A percentile compares a stretch with the other conserved stretches of the same genome.
Evolutionary conservation across 345 rosid genomes (phyloP).

Genomic region (Acer saccharum): DNA sequence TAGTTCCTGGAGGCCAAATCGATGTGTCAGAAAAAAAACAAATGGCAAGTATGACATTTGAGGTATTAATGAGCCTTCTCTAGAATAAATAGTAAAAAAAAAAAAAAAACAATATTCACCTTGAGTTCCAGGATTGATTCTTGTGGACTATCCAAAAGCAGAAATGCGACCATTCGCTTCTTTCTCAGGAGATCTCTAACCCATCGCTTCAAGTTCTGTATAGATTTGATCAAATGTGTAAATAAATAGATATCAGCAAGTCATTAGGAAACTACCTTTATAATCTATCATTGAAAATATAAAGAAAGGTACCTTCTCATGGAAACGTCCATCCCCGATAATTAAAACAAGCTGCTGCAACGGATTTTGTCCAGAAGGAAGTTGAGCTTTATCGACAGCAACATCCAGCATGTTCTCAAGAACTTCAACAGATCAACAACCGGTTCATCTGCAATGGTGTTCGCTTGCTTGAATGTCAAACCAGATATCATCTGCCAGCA

Average conservation of each 20-base stretch:
- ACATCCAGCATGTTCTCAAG: constrained; percentile 69
- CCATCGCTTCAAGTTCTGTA: constrained; percentile 60
- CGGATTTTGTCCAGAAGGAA: constrained; percentile 88
- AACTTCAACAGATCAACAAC: constrained; percentile 71
- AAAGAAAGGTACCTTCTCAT: constrained; percentile 62
- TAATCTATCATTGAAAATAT: background rate
- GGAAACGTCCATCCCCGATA: constrained; percentile 87
- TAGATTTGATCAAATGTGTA: background rate
- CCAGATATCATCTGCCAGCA: constrained; percentile 73
- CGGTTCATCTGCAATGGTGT: constrained; percentile 75
- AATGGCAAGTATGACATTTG: background rate
- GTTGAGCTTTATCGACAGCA: constrained; percentile 70
- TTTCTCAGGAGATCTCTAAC: constrained; percentile 70
- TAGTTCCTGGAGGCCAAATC: constrained; percentile 48
- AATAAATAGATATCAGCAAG: background rate
- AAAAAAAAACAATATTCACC: constrained; percentile 34
- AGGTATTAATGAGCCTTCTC: background rate
- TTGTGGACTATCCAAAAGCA: constrained; percentile 68
- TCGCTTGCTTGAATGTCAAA: constrained; percentile 86
- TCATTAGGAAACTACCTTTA: background rate
- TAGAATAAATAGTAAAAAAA: background rate
- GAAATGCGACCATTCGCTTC: constrained; percentile 92
- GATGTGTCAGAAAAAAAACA: background rate
- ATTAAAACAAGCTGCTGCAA: constrained; percentile 93
- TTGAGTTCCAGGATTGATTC: constrained; percentile 67